Evolutionary conservation across 129 eudicot genomes (phyloP).

Genomic region (carrot (Daucus carota)): DNA sequence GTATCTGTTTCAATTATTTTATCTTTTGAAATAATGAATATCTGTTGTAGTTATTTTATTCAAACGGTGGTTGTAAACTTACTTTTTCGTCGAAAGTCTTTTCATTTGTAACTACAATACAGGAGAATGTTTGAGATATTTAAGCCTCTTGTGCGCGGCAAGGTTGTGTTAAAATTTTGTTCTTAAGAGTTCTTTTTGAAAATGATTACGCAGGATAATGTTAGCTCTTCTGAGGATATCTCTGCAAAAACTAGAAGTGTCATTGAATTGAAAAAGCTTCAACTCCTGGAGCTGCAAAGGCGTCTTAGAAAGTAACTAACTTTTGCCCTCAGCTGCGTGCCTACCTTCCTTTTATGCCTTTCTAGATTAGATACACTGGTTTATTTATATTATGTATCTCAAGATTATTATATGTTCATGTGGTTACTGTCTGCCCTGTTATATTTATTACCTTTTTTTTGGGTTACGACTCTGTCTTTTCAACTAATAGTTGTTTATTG

Average conservation of each 20-base stretch:
- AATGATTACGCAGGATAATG: conserved; percentile 56
- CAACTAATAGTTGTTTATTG: not conserved
- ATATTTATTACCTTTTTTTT: not conserved
- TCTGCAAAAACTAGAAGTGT: conserved; percentile 95
- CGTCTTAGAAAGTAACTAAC: conserved; percentile 67
- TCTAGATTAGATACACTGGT: not conserved
- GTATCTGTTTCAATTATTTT: not conserved
- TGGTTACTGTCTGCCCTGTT: not conserved
- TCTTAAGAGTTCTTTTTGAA: not conserved
- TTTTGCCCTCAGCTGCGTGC: not conserved
- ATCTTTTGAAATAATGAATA: not conserved
- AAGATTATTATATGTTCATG: not conserved
- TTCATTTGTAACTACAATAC: not conserved
- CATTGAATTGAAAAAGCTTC: conserved; percentile 88
- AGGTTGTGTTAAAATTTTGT: not conserved
- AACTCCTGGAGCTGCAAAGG: conserved; percentile 76
- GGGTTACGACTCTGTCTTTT: not conserved
- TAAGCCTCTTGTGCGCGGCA: not conserved
- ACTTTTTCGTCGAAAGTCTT: too few species aligned
- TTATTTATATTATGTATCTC: not conserved
- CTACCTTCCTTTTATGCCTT: not conserved
- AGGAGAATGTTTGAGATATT: not conserved
- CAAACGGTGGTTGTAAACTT: not conserved
- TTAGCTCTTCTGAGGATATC: conserved; percentile 89
- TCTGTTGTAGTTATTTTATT: not conserved